Conservation (phyloP, 1,139 yeast species). For the Debaryomyces psychrophilus region DNA sequence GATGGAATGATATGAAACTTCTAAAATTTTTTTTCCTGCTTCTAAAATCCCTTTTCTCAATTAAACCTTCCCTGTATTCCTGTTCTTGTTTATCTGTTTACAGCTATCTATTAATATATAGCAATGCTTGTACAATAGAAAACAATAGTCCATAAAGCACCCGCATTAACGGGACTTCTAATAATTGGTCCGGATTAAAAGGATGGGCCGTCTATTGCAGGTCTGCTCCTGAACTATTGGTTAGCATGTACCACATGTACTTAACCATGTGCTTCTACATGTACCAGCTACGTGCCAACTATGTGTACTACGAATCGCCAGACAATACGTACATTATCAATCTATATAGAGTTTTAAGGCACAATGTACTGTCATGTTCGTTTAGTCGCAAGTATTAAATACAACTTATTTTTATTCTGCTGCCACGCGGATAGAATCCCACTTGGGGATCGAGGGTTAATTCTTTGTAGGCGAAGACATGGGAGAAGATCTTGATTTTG, state of each 20-base stretch:
- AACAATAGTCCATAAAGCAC: conserved; percentile 2
- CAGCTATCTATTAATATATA: conserved; percentile 5
- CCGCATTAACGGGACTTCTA: neutral
- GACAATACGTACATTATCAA: neutral
- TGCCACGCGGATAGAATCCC: neutral
- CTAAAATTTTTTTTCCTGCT: conserved; percentile 1
- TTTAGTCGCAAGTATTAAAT: neutral
- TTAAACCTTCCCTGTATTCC: conserved; percentile 2
- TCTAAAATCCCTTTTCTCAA: neutral
- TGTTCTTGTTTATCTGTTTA: neutral
- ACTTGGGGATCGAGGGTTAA: neutral
- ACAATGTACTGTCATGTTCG: neutral
- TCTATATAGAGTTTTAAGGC: neutral
- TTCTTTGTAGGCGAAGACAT: conserved; percentile 7
- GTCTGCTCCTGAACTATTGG: neutral
- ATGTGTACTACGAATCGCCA: neutral
- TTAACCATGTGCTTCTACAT: neutral
- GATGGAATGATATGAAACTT: neutral
- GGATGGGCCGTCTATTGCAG: neutral
- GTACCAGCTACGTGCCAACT: neutral
- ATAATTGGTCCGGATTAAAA: neutral
- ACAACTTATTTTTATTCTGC: neutral
- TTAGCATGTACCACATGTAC: neutral
- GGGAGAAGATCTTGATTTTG: conserved; percentile 7
- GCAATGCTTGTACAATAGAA: neutral